These are phyloP conservation scores for Arabidopsis thaliana DNA, from an alignment of 345 rosid species.

Conservation along the genomic window DNA sequence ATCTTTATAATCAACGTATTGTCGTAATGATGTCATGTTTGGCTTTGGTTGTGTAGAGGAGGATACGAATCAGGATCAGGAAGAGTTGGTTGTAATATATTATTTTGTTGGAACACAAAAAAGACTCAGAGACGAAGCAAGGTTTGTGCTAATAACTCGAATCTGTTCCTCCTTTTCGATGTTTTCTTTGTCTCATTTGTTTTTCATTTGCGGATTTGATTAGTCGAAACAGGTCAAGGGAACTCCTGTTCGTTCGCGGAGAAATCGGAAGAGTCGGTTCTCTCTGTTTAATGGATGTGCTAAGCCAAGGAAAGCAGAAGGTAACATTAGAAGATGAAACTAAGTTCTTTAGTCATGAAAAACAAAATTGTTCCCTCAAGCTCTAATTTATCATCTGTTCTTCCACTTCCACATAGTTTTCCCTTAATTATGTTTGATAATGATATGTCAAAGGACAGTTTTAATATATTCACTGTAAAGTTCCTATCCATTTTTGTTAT, in stretches of 20 bases:
- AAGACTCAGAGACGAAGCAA: conserved; percentile 58
- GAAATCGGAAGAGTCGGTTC: conserved; percentile 54
- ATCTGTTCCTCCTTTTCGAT: not conserved
- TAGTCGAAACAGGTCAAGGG: conserved; percentile 57
- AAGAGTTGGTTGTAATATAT: conserved; percentile 74
- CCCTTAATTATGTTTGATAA: conserved; percentile 7
- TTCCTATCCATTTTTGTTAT: conserved; percentile 29
- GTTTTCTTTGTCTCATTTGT: not conserved
- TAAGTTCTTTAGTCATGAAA: not conserved
- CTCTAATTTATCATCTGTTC: conserved; percentile 22
- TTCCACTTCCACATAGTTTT: conserved; percentile 32
- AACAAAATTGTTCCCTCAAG: conserved; percentile 19
- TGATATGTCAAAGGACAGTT: conserved; percentile 13
- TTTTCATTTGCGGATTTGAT: conserved; percentile 3
- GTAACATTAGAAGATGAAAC: conserved; percentile 56
- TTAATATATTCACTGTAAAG: conserved; percentile 40
- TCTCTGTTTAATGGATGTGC: conserved; percentile 70
- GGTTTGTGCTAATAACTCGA: conserved; percentile 50
- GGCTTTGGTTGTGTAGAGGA: conserved; percentile 57
- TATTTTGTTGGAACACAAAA: conserved; percentile 80
- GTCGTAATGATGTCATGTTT: not conserved
- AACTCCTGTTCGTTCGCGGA: conserved; percentile 51
- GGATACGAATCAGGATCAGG: conserved; percentile 87
- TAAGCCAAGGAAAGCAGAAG: conserved; percentile 65
- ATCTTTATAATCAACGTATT: not conserved